These are phyloP conservation scores for Erucastrum elatum DNA, from an alignment of 345 rosid species.

Conservation along the genomic window DNA sequence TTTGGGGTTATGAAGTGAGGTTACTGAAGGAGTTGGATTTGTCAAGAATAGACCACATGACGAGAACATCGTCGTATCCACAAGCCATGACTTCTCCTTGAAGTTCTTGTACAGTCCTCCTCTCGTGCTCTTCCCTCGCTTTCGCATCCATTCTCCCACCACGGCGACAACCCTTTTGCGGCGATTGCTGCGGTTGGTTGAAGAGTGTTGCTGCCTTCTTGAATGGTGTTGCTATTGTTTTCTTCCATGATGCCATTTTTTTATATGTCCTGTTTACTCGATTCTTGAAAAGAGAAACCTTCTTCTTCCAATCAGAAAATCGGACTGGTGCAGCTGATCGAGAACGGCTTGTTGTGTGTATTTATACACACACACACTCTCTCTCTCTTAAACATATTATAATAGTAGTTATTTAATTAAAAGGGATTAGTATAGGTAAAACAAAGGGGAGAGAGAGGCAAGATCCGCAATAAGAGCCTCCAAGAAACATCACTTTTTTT, in stretches of 20 bases:
- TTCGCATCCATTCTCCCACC: constrained; percentile 38
- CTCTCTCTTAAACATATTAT: not conserved
- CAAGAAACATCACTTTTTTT: constrained; percentile 39
- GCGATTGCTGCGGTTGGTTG: constrained; percentile 52
- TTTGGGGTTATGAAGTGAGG: constrained; percentile 43
- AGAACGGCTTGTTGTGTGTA: constrained; percentile 34
- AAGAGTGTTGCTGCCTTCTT: constrained; percentile 81
- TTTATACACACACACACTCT: constrained; percentile 27
- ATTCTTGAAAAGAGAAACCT: constrained; percentile 20
- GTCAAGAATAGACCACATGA: constrained; percentile 97
- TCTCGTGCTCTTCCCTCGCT: constrained; percentile 59
- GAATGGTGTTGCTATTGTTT: constrained; percentile 76
- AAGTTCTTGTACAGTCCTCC: constrained; percentile 54
- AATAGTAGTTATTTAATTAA: not conserved
- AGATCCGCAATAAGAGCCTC: constrained; percentile 74
- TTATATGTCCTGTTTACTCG: not conserved
- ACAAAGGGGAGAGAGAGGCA: constrained; percentile 43
- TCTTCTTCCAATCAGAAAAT: constrained; percentile 27
- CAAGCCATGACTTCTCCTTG: constrained; percentile 95
- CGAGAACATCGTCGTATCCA: constrained; percentile 84
- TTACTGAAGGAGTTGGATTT: constrained; percentile 65
- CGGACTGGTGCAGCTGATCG: constrained; percentile 30
- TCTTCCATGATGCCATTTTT: constrained; percentile 80
- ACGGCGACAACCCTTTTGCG: constrained; percentile 23
- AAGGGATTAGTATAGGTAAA: constrained; percentile 23